Evolutionary conservation across 73 alveolate genomes (phyloP).

Genomic region (Paramecium biaurelia): DNA sequence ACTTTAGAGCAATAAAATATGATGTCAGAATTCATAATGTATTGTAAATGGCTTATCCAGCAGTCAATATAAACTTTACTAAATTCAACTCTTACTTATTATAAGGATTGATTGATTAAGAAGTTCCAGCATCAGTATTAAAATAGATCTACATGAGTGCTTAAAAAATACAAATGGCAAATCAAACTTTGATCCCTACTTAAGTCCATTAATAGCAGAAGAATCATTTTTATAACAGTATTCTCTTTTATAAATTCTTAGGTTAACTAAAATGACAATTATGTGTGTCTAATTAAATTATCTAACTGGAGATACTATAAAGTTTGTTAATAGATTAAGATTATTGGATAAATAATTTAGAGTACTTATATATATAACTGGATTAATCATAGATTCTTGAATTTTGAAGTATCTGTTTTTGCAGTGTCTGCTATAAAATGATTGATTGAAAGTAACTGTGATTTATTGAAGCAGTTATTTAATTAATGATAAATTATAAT

Average conservation of each 20-base stretch:
- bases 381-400: constrained; percentile 48
- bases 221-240: constrained; percentile 54
- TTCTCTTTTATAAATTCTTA: neutral
- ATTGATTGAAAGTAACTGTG: neutral
- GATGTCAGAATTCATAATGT: constrained; percentile 88
- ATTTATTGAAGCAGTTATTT: neutral
- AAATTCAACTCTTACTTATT: constrained; percentile 75
- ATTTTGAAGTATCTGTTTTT: constrained; percentile 45
- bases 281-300: constrained; percentile 54
- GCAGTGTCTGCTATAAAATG: constrained; percentile 28
- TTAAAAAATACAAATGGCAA: constrained; percentile 64
- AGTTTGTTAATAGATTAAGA: constrained; percentile 16
- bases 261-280: constrained; percentile 76
- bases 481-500: neutral
- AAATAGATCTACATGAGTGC: constrained; percentile 76
- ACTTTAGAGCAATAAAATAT: constrained; percentile 73
- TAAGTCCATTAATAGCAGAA: constrained; percentile 69
- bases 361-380: constrained; percentile 35
- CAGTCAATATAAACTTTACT: constrained; percentile 73
- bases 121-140: constrained; percentile 80
- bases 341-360: neutral
- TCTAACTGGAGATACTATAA: constrained; percentile 50
- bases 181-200: constrained; percentile 68
- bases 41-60: constrained; percentile 83
- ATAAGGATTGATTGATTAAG: constrained; percentile 74